Base-by-base conservation (phyloP, 371 early-diverging fungal species). In the Mucor piriformis region DNA sequence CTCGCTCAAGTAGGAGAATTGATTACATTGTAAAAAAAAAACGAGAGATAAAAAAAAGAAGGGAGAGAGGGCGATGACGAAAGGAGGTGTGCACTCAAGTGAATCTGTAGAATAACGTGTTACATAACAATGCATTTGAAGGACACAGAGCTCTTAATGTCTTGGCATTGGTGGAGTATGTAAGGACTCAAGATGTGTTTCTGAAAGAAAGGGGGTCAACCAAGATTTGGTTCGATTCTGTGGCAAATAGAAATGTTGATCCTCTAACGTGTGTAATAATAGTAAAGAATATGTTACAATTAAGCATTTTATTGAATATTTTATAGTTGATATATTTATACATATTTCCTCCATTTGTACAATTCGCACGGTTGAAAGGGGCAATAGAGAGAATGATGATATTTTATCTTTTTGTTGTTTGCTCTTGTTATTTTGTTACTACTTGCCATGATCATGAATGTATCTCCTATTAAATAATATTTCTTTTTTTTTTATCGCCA, bases 271-370 rank as follows among this genome's bases (percentile, higher is more conserved):
- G 29, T 29, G 29, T 29, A 29, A 29, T 29, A 29, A 29, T 29
- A 29, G 29, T 24, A 21, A 2, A 24, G 24, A 46, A 46, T 21
- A 46, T 46, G 46, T 46, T 46, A 46, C 46, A 46, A 24, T 46
- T 21, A 46, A 21, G 25, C 3, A 24, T 20, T 21, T 21, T 46
- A 46, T 46, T 46, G 21, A 46, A 46, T 44, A 46, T 24, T 25
- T 46, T 42, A 20, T 42, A 38, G 38, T 38, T 38, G 38, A 38
- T 38, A 43, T 43, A 43, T 43, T 43, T 46, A 46, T 46, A 46
- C 46, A 46, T 46, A 46, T 46, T 46, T 46, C 27, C 40, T 15
- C 12, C 40, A 53, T 53, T 53, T 27, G 53, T 27, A 53, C 21
- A 40, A 21, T 37, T 51, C 38, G 29, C 53, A 24, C 24, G 46